phyloP scores from a whole-genome alignment of 257 asterid species.

The Avicennia marina region DNA sequence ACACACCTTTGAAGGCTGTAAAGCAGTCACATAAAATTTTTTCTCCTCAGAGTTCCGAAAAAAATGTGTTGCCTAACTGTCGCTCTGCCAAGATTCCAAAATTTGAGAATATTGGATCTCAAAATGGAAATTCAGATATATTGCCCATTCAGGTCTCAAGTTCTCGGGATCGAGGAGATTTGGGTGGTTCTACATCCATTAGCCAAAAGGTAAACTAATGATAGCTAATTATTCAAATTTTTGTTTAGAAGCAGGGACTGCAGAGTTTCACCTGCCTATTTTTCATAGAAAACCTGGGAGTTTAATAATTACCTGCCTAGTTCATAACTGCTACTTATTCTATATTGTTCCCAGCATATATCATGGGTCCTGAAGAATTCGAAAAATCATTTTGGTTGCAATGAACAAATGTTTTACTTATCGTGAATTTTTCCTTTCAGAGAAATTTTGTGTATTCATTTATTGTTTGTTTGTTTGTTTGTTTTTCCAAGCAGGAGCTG shows the following conservation, averaged over 20 bases:
- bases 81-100: slow-evolving; percentile 23
- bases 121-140: slow-evolving; percentile 1
- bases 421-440: slow-evolving; percentile 3
- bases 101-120: slow-evolving; percentile 1
- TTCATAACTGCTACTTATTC: background rate
- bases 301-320: background rate
- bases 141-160: slow-evolving; percentile 1
- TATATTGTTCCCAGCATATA: background rate
- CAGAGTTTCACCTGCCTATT: background rate
- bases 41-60: slow-evolving; percentile 8
- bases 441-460: slow-evolving; percentile 7
- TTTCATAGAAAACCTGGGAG: background rate
- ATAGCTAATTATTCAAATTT: background rate
- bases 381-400: background rate
- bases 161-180: slow-evolving; percentile 13
- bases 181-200: background rate
- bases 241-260: slow-evolving; percentile 8
- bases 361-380: background rate
- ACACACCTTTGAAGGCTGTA: slow-evolving; percentile 8
- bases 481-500: slow-evolving; percentile 29
- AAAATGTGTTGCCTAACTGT: background rate
- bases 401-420: background rate
- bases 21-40: slow-evolving; percentile 1
- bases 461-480: background rate
- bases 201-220: slow-evolving; percentile 25